Evolutionary conservation across 306 rosid species (phyloP), one percentile per base, ranked within the genome.

Genomic region (Bauhinia variegata): DNA sequence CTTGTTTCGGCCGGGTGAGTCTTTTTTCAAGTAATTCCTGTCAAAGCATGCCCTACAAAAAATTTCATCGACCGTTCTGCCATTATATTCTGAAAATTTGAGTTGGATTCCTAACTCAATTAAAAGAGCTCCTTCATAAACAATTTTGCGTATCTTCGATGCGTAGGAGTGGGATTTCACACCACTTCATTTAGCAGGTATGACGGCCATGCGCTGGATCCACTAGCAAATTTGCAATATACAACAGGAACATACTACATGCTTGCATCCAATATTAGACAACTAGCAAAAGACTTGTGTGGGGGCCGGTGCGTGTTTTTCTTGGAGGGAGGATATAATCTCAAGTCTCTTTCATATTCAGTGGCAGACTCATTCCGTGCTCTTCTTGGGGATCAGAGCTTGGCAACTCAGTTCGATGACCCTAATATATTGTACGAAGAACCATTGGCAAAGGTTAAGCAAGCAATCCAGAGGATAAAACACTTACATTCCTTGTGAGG

Each of bases 1-100:
- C 95, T 92, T 23, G 97, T 92, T 78, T 92, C 98, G 72, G 97
- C 98, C 14, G 98, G 97, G 96, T 92, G 83, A 92, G 95, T 76
- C 65, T 54, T 42, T 39, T 65, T 56, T 62, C 42, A 36, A 49
- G 34, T 52, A 44, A 68, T 36, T 28, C 52, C 59, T 51, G 60
- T 74, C 62, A 65, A 55, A 70, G 32, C 68, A 59, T 52, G 41
- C 28, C 44, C 15, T 51, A n/a, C 38, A 54, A 28, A 41, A 23
- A 68, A 56, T 73, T 50, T 53, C 52, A 13, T 34, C 31, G 33
- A 6, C 60, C n/a, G n/a, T n/a, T n/a, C 60, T 37, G 11, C 37
- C 49, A 59, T 70, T 72, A 37, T 63, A 51, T 65, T 28, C 63
- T 38, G 47, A 65, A 65, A 69, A 50, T 64, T 52, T 65, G 46